A percentile compares a stretch with the other conserved stretches of the same genome.
phyloP scores from a whole-genome alignment of 345 rosid genomes.

The Eucalyptus shirleyi region DNA sequence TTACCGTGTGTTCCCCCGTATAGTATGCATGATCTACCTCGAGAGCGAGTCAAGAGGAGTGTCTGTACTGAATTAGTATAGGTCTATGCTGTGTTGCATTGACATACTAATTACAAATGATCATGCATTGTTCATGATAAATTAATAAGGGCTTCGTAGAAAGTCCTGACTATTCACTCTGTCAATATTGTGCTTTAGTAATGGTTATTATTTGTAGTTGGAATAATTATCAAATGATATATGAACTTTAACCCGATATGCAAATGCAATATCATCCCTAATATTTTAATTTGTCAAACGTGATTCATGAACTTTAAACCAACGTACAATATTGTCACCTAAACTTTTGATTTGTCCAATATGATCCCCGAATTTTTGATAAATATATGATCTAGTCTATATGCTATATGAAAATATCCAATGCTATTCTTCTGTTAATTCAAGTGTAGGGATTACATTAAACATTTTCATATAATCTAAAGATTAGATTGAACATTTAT shows the following conservation, averaged over 20 bases:
- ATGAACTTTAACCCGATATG: neutral
- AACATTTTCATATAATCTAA: neutral
- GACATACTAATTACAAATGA: neutral
- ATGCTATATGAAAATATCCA: neutral
- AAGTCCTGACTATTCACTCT: neutral
- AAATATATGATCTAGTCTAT: neutral
- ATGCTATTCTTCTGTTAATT: neutral
- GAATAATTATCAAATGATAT: neutral
- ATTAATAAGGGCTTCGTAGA: neutral
- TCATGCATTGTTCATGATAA: neutral
- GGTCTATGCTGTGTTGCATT: too few relatives aligned
- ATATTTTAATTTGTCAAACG: neutral
- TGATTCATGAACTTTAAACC: neutral
- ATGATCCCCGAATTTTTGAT: neutral
- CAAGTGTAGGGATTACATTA: neutral
- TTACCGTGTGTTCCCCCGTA: neutral
- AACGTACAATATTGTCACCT: neutral
- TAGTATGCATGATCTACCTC: neutral
- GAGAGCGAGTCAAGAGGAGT: neutral
- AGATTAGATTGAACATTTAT: neutral
- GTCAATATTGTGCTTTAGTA: neutral
- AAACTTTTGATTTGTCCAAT: neutral
- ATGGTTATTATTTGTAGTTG: neutral
- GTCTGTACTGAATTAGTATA: neutral
- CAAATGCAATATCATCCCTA: neutral